A percentile compares a stretch with the other conserved stretches of the same genome.
Evolutionary conservation across 345 rosid genomes (phyloP).

Genomic region (Aquilaria malaccensis): DNA sequence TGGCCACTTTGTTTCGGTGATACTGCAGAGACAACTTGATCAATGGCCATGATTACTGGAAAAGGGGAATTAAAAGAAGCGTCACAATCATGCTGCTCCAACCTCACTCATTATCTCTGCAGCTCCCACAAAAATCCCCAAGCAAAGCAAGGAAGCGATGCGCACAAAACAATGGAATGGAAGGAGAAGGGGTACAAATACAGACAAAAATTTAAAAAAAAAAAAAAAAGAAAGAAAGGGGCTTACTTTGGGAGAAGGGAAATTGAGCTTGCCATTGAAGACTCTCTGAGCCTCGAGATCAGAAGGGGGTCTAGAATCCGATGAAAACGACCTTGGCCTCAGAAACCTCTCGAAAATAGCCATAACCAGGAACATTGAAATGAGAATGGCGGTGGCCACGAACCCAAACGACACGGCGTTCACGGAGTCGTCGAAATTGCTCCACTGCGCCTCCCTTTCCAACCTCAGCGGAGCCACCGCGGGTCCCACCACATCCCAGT

Average conservation of each 20-base stretch:
- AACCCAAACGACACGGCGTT: conserved; percentile 86
- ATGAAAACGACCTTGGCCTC: conserved; percentile 29
- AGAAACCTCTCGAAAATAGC: conserved; percentile 80
- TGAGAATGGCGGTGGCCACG: conserved; percentile 78
- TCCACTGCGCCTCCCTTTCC: conserved; percentile 50
- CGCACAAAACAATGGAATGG: too few relatives aligned
- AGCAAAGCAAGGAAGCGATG: too few relatives aligned
- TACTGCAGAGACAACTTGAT: too few relatives aligned
- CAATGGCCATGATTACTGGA: too few relatives aligned
- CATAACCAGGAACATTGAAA: conserved; percentile 73
- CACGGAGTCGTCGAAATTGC: conserved; percentile 60
- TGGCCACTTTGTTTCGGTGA: too few relatives aligned
- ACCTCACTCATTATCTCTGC: too few relatives aligned
- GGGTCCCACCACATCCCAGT: conserved; percentile 18
- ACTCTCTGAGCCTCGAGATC: conserved; percentile 45
- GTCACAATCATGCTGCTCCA: too few relatives aligned
- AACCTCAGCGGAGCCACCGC: conserved; percentile 19
- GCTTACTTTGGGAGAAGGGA: conserved; percentile 54
- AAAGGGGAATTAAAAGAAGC: too few relatives aligned
- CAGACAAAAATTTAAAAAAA: neutral
- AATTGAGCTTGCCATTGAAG: conserved; percentile 32
- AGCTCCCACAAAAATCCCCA: too few relatives aligned
- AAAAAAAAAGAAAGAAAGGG: conserved; percentile 4
- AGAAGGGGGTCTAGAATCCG: conserved; percentile 14
- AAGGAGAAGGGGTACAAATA: too few relatives aligned